phyloP scores from a whole-genome alignment of 140 eudicot species.

The Ambrosia hybrid region DNA sequence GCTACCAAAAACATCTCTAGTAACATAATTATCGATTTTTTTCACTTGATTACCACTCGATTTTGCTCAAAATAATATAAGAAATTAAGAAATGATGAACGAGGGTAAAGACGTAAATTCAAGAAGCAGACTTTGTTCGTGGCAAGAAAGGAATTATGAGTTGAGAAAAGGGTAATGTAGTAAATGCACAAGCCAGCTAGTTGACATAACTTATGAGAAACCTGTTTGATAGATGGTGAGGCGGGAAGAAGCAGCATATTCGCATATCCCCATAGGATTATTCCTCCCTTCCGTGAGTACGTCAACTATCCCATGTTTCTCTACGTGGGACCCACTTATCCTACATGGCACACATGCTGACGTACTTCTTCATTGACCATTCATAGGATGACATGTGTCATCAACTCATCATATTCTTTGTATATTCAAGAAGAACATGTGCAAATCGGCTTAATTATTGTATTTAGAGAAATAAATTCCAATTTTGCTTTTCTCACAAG shows the following conservation, averaged over 20 bases:
- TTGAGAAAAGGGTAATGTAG: conserved; percentile 13
- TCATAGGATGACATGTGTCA: neutral
- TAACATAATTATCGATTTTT: too few relatives aligned
- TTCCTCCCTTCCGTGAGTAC: conserved; percentile 9
- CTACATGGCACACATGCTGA: conserved; percentile 29
- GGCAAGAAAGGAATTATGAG: neutral
- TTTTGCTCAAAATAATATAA: too few relatives aligned
- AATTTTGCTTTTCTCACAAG: too few relatives aligned
- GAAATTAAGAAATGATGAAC: too few relatives aligned
- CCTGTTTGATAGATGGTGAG: neutral
- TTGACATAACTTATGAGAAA: neutral
- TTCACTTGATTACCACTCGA: too few relatives aligned
- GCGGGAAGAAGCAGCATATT: conserved; percentile 25
- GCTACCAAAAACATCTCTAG: too few relatives aligned
- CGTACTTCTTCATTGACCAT: neutral
- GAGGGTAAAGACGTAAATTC: conserved; percentile 19
- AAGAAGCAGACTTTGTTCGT: neutral
- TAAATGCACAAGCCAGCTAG: conserved; percentile 13
- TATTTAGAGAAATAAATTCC: too few relatives aligned
- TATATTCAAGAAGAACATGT: too few relatives aligned
- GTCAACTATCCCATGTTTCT: conserved; percentile 8
- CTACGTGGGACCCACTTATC: conserved; percentile 22
- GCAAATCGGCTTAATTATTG: neutral
- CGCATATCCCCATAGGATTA: conserved; percentile 29
- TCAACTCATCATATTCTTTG: neutral